These are phyloP conservation scores for Phytophthora parvispora DNA, from an alignment of 352 stramenopile genomes.

Conservation along the genomic window DNA sequence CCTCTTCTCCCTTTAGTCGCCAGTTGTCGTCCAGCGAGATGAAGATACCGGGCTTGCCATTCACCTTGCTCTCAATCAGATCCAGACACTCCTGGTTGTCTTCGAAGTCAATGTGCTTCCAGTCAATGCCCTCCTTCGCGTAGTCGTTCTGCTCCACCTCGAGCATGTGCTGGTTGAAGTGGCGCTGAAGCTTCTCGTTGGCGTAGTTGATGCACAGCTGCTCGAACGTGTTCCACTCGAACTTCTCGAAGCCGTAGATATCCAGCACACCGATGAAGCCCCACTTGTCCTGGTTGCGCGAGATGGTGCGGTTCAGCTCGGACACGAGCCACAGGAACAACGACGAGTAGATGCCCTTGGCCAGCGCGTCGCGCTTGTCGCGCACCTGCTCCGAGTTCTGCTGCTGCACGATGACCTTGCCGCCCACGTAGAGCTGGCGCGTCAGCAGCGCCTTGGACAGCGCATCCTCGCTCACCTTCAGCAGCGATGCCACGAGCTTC, in stretches of 20 bases:
- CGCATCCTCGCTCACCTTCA: constrained; percentile 83
- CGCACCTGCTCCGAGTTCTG: constrained; percentile 90
- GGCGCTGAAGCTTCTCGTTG: constrained; percentile 96
- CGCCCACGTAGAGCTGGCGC: constrained; percentile 88
- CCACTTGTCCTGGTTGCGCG: constrained; percentile 82
- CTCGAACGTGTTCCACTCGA: constrained; percentile 97
- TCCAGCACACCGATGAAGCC: constrained; percentile 97
- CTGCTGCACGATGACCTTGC: constrained; percentile 92
- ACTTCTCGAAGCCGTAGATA: constrained; percentile 99
- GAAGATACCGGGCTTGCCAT: constrained; percentile 94
- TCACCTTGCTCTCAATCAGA: constrained; percentile 94
- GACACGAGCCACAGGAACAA: constrained; percentile 94
- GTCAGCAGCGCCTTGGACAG: constrained; percentile 83
- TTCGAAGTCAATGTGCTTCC: constrained; percentile 94
- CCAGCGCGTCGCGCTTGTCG: constrained; percentile 91
- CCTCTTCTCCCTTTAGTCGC: constrained; percentile 95
- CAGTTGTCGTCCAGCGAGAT: constrained; percentile 96
- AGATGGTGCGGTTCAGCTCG: constrained; percentile 93
- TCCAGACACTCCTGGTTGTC: constrained; percentile 96
- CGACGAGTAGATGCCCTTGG: constrained; percentile 95
- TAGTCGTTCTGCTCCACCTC: constrained; percentile 98
- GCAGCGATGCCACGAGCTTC: constrained; percentile 73
- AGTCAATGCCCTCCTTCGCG: constrained; percentile 96
- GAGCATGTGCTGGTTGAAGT: constrained; percentile 98
- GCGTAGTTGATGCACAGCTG: constrained; percentile 98